A percentile compares a stretch with the other conserved stretches of the same genome.
Conservation (phyloP, 805 yeast species). For the Trichomonascus vanleenenianus region DNA sequence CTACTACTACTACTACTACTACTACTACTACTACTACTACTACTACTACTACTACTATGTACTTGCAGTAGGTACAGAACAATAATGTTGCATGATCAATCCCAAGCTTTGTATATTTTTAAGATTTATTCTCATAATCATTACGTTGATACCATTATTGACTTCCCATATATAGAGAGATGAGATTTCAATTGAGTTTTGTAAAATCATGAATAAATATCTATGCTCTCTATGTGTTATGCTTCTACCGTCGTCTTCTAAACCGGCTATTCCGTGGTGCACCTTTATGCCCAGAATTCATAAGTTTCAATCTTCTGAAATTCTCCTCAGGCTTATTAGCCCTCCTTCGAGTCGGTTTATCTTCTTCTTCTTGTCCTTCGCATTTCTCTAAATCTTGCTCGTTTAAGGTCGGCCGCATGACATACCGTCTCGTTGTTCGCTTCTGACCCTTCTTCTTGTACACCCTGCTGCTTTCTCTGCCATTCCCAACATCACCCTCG, state of each 20-base stretch:
- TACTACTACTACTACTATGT: neutral
- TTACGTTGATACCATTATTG: no score
- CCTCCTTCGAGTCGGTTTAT: constrained; percentile 1
- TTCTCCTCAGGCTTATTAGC: constrained; percentile 14
- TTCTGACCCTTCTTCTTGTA: constrained; percentile 32
- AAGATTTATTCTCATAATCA: no score
- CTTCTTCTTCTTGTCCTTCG: constrained; percentile 7
- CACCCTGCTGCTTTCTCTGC: constrained; percentile 17
- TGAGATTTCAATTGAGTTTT: no score
- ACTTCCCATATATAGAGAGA: no score
- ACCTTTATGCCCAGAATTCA: constrained; percentile 16
- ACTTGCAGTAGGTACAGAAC: neutral
- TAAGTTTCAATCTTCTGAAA: constrained; percentile 17
- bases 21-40: neutral
- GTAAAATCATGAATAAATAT: no score
- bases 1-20: neutral
- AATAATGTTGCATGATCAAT: neutral
- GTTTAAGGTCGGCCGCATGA: constrained; percentile 15
- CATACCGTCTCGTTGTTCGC: constrained; percentile 27
- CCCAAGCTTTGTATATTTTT: no score
- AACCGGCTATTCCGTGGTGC: constrained; percentile 1
- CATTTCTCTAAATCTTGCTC: constrained; percentile 21
- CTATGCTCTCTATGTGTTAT: neutral
- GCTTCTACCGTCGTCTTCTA: constrained; percentile 4
- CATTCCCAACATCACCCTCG: constrained; percentile 6